Evolutionary conservation across 2,329 filamentous ascomycete species (phyloP).

Genomic region (Colletotrichum incanum): DNA sequence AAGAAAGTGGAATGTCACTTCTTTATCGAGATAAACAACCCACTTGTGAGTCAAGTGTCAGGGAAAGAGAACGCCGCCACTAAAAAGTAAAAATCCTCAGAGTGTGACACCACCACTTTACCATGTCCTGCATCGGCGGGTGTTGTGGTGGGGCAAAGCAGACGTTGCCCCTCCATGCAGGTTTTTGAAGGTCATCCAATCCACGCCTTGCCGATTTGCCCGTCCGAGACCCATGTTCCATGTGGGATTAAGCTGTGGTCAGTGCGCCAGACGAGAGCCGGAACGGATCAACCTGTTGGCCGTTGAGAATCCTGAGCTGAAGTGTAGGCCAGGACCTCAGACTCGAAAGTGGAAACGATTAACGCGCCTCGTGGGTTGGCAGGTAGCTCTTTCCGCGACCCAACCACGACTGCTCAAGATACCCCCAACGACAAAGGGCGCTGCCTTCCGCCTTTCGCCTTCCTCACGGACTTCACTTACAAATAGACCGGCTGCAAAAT

Average conservation of each 20-base stretch:
- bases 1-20: constrained; percentile 35
- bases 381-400: constrained; percentile 23
- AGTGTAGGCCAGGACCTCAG: not conserved
- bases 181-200: constrained; percentile 40
- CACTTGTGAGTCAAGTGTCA: constrained; percentile 38
- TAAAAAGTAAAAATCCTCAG: constrained; percentile 41
- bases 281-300: constrained; percentile 46
- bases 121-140: constrained; percentile 49
- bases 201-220: constrained; percentile 40
- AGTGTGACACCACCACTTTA: constrained; percentile 40
- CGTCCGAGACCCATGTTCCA: constrained; percentile 31
- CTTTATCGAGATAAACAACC: constrained; percentile 32
- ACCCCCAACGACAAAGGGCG: constrained; percentile 15
- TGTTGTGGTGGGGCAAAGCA: constrained; percentile 46
- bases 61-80: constrained; percentile 33
- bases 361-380: constrained; percentile 23
- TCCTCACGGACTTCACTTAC: not conserved
- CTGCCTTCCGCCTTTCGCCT: not conserved
- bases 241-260: constrained; percentile 54
- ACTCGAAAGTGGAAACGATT: constrained; percentile 3
- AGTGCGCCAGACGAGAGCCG: constrained; percentile 45
- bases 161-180: constrained; percentile 45
- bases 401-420: constrained; percentile 10
- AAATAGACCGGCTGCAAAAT: too few species aligned
- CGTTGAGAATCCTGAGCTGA: constrained; percentile 8